phyloP scores from a whole-genome alignment of 441 rosid species.

The Pelargonium australe region DNA sequence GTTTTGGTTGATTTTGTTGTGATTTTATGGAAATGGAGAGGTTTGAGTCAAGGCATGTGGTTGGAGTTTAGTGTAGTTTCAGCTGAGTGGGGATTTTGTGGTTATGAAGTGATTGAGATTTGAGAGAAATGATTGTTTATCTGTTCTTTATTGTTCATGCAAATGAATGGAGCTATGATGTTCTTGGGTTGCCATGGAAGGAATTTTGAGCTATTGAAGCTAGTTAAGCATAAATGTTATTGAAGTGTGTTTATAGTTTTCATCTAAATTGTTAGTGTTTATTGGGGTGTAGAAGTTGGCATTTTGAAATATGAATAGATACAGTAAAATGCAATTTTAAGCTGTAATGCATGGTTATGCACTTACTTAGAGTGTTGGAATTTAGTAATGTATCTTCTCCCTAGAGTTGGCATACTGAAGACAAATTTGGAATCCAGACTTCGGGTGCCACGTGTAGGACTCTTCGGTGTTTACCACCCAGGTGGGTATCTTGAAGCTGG shows the following conservation, averaged over 20 bases:
- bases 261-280: background rate
- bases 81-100: background rate
- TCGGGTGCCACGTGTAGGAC: background rate
- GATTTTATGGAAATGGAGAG: conserved; percentile 2
- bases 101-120: background rate
- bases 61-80: background rate
- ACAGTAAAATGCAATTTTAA: background rate
- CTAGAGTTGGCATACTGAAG: conserved; percentile 4
- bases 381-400: background rate
- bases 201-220: background rate
- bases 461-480: background rate
- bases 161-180: background rate
- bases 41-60: background rate
- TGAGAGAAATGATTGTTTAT: background rate
- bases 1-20: conserved; percentile 2
- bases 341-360: conserved; percentile 2
- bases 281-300: background rate
- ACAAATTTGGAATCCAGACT: background rate
- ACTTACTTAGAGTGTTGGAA: background rate
- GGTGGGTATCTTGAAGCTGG: background rate
- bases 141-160: background rate
- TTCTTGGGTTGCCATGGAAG: background rate
- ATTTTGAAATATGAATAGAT: background rate
- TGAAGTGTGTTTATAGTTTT: background rate
- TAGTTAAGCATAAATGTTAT: background rate